phyloP scores from a whole-genome alignment of 306 rosid genomes.

The Vigna angularis region DNA sequence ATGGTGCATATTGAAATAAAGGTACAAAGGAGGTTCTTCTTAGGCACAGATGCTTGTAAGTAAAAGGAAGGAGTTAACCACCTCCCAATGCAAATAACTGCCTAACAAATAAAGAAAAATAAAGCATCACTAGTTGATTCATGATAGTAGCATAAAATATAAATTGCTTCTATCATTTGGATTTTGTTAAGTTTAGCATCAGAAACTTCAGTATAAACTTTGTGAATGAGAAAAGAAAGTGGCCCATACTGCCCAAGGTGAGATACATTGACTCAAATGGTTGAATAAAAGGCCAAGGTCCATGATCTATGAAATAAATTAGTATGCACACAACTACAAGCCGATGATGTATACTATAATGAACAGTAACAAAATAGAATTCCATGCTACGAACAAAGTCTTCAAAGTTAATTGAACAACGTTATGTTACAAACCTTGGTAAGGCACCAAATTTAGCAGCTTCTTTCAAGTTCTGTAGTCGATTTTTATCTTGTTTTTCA shows the following conservation, averaged over 20 bases:
- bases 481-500: slow-evolving; percentile 80
- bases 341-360: neutral
- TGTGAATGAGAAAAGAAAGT: neutral
- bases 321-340: neutral
- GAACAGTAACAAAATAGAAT: slow-evolving; percentile 1
- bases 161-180: neutral
- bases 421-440: slow-evolving; percentile 70
- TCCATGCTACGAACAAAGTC: slow-evolving; percentile 18
- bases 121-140: neutral
- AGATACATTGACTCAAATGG: neutral
- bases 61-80: no score
- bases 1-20: no score
- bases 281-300: neutral
- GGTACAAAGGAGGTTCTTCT: no score
- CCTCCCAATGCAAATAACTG: no score
- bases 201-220: neutral
- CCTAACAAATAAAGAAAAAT: neutral
- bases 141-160: neutral
- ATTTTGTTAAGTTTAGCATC: neutral
- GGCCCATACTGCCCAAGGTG: neutral
- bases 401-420: slow-evolving; percentile 7
- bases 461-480: slow-evolving; percentile 77
- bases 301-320: slow-evolving; percentile 23
- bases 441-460: slow-evolving; percentile 88
- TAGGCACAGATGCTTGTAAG: no score